phyloP scores from a whole-genome alignment of 108 stramenopile species.

The Chaetoceros muelleri region DNA sequence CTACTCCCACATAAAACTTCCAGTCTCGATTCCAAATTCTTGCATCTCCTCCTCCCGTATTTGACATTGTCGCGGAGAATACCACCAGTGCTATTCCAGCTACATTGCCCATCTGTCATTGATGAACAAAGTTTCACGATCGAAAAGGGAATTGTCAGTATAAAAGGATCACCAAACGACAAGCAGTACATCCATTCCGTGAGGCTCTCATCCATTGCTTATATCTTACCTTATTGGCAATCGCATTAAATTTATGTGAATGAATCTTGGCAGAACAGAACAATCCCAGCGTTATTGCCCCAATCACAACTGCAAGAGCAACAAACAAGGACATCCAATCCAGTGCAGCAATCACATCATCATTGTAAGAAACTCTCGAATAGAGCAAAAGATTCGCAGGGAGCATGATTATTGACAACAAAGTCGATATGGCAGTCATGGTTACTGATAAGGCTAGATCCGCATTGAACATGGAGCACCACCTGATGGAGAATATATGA shows the following conservation, averaged over 20 bases:
- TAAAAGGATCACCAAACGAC: too few species aligned
- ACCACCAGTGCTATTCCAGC: constrained; percentile 55
- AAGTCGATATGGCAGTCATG: constrained; percentile 79
- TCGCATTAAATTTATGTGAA: constrained; percentile 31
- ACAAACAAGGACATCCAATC: constrained; percentile 64
- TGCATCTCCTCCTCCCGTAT: constrained; percentile 33
- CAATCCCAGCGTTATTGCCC: constrained; percentile 54
- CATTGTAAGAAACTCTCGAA: constrained; percentile 45
- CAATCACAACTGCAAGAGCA: constrained; percentile 53
- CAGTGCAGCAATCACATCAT: constrained; percentile 39
- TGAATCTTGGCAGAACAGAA: constrained; percentile 14
- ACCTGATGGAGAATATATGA: constrained; percentile 11
- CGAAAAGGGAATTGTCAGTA: background rate
- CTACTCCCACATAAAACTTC: constrained; percentile 67
- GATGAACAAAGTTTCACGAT: background rate
- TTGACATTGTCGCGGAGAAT: constrained; percentile 53
- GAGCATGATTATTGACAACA: constrained; percentile 50
- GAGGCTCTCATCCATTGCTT: background rate
- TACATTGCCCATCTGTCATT: constrained; percentile 61
- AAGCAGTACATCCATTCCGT: too few species aligned
- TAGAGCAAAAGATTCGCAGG: constrained; percentile 77
- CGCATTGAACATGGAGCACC: constrained; percentile 56
- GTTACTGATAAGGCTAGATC: constrained; percentile 76
- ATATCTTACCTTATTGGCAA: constrained; percentile 24
- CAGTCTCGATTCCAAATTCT: constrained; percentile 64